Base-by-base conservation (phyloP, 2,329 filamentous ascomycete species). In the Davidsoniella neocaledoniae region DNA sequence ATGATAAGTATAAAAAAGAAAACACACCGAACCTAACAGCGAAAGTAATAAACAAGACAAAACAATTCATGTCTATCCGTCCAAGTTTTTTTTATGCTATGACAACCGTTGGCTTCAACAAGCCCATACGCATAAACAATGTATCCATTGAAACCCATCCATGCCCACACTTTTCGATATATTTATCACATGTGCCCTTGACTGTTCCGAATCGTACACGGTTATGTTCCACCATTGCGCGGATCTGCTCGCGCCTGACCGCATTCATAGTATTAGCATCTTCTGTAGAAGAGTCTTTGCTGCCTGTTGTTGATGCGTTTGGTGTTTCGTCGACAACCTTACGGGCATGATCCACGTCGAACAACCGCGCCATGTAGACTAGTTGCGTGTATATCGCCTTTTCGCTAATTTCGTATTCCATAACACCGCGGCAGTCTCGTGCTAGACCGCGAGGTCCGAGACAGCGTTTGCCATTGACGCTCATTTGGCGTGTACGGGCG, bases 301-400 rank as follows among this genome's bases (percentile, higher is more conserved):
- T n/a, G 42, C 57, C 59, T 4, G 55, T 57, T 14, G 56, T 53
- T 5, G 54, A 26, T 56, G 55, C 60, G 0, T 29, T 12, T 10
- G 19, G 9, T 58, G 60, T 63, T 42, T 70, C 74, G 21, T 68
- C 68, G 17, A 69, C 73, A 54, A 67, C 70, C 43, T 58, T 59
- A 55, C 77, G 76, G 12, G 83, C 83, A 66, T 85, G 86, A 54
- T 96, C 88, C 2, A 93, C 83, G 64, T 98, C 88, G 71, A 87
- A 98, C 50, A 96, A 66, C 45, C 74, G 74, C 26, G 83, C 76
- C 62, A 88, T 83, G 67, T 94, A 98, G 49, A 96, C 68, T 39
- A 98, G 71, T 66, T 98, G 91, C 63, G 94, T 96, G 68, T 95
- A 96, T 53, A 96, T 74, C 59, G 83, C 81, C 66, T 91, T 90